Conservation (phyloP, 2,329 filamentous ascomycete species). For the Venturia asperata region DNA sequence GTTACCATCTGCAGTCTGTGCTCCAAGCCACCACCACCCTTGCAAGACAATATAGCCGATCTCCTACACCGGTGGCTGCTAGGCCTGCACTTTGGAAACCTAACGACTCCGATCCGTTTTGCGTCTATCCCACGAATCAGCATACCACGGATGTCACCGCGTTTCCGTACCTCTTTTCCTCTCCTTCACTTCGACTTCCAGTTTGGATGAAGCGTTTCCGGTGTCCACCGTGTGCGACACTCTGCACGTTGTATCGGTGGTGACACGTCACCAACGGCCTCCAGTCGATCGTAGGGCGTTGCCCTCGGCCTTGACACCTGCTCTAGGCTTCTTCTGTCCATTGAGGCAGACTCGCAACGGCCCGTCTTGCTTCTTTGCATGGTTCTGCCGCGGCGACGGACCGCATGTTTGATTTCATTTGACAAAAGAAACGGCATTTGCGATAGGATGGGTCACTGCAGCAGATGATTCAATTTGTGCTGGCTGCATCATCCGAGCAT, state of each 20-base stretch:
- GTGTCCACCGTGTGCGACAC: not conserved
- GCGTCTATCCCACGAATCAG: not conserved
- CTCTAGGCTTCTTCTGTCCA: not conserved
- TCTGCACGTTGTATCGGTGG: not conserved
- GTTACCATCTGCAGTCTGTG: not conserved
- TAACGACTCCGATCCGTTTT: not conserved
- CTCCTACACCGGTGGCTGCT: not conserved
- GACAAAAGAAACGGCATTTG: not conserved
- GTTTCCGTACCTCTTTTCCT: not conserved
- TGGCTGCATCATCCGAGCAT: not conserved
- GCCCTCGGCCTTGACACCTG: conserved; percentile 6
- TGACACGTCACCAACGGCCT: conserved; percentile 3
- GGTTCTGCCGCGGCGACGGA: conserved; percentile 10
- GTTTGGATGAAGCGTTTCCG: not conserved
- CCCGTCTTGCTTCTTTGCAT: conserved; percentile 14
- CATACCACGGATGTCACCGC: not conserved
- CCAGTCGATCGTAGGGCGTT: not conserved
- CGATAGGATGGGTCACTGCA: not conserved
- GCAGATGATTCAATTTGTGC: not conserved
- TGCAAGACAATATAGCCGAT: not conserved
- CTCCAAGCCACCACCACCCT: not conserved
- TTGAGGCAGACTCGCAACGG: conserved; percentile 11
- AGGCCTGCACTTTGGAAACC: not conserved
- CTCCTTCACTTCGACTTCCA: not conserved
- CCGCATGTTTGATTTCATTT: conserved; percentile 11